A percentile compares a stretch with the other conserved stretches of the same genome.
These are phyloP conservation scores for Camelina laxa DNA, from an alignment of 345 rosid species.

Conservation along the genomic window DNA sequence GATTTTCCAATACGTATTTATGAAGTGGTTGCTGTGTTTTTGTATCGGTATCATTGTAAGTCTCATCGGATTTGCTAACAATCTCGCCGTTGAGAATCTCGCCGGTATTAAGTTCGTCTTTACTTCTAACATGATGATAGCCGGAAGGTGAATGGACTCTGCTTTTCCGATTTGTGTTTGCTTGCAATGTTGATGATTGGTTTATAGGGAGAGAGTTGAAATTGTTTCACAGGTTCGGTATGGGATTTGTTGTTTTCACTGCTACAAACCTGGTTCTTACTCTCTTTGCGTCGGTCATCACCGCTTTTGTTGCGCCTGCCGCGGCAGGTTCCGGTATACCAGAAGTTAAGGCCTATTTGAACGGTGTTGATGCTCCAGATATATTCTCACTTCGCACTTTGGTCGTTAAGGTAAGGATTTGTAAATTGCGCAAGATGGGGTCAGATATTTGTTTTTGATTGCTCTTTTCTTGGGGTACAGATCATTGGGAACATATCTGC, in stretches of 20 bases:
- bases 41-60: constrained; percentile 69
- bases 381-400: constrained; percentile 73
- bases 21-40: constrained; percentile 87
- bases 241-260: constrained; percentile 75
- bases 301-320: constrained; percentile 76
- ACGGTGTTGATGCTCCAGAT: constrained; percentile 93
- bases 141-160: constrained; percentile 48
- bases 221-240: constrained; percentile 52
- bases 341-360: constrained; percentile 93
- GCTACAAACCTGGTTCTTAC: constrained; percentile 73
- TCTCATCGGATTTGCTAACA: constrained; percentile 76
- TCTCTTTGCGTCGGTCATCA: constrained; percentile 65
- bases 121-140: constrained; percentile 89
- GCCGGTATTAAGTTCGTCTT: constrained; percentile 85
- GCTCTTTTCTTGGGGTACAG: constrained; percentile 48
- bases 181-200: background rate
- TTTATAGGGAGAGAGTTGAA: background rate
- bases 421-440: background rate
- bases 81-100: constrained; percentile 89
- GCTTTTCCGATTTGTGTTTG: background rate
- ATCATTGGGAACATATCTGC: constrained; percentile 85
- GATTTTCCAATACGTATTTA: constrained; percentile 72
- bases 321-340: constrained; percentile 98
- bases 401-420: constrained; percentile 63
- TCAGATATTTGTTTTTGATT: background rate